Conservation (phyloP, 345 rosid species). For the Rhizophora apiculata region DNA sequence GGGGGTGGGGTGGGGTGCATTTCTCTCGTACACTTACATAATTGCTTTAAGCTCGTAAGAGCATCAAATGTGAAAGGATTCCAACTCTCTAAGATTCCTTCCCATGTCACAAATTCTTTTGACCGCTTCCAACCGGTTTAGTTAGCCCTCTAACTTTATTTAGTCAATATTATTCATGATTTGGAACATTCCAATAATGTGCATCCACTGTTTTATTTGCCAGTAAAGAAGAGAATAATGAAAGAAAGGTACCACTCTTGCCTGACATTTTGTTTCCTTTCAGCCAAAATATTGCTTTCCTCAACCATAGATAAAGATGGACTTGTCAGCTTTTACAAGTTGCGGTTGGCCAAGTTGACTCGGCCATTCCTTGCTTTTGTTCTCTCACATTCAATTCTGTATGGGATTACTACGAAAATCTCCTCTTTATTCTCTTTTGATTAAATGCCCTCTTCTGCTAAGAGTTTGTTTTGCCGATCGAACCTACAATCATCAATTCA, state of each 20-base stretch:
- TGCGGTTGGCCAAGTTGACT: conserved; percentile 29
- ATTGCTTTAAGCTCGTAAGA: neutral
- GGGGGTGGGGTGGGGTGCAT: neutral
- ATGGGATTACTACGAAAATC: no score
- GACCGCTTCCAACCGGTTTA: conserved; percentile 14
- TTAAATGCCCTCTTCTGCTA: no score
- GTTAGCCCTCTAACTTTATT: neutral
- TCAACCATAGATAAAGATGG: conserved; percentile 1
- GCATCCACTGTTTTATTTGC: conserved; percentile 1
- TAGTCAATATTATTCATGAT: neutral
- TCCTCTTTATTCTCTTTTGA: no score
- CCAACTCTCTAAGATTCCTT: conserved; percentile 17
- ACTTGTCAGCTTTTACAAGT: conserved; percentile 19
- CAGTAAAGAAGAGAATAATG: conserved; percentile 2
- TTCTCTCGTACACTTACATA: neutral
- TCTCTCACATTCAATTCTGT: neutral
- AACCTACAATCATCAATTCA: no score
- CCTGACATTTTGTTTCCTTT: neutral
- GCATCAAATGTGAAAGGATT: conserved; percentile 21
- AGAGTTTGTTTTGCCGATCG: no score
- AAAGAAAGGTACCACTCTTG: conserved; percentile 6
- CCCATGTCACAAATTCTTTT: conserved; percentile 12
- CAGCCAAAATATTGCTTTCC: neutral
- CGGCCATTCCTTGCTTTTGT: neutral
- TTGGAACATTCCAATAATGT: neutral